Evolutionary conservation across 2,329 filamentous ascomycete genomes (phyloP).

Genomic region (Colletotrichum karsti): DNA sequence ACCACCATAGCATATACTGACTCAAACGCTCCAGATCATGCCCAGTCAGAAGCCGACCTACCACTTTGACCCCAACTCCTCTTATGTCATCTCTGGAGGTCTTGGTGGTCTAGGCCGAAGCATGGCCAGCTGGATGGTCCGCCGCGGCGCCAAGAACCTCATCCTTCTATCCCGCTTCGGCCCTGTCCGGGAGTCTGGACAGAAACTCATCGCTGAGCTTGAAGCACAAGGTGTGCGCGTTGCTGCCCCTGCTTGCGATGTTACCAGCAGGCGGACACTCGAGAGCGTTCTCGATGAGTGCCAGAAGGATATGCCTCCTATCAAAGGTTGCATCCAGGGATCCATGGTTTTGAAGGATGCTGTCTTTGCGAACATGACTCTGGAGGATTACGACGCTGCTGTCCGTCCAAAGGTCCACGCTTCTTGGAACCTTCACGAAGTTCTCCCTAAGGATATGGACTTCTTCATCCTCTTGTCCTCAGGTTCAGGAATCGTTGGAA

Average conservation of each 20-base stretch:
- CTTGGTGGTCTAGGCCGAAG: constrained; percentile 35
- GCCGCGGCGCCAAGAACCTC: constrained; percentile 36
- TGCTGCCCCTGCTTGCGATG: not conserved
- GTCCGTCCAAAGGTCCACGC: constrained; percentile 43
- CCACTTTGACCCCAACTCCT: not conserved
- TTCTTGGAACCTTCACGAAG: constrained; percentile 36
- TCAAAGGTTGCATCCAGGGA: constrained; percentile 27
- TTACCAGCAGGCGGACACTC: not conserved
- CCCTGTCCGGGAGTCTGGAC: constrained; percentile 6
- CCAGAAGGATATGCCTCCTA: not conserved
- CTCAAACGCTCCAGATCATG: not conserved
- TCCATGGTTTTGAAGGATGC: constrained; percentile 50
- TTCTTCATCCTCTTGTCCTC: constrained; percentile 46
- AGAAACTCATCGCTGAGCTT: constrained; percentile 22
- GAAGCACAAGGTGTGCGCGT: constrained; percentile 16
- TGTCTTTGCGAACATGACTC: constrained; percentile 43
- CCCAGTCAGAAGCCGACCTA: not conserved
- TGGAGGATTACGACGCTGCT: constrained; percentile 39
- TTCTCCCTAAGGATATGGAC: constrained; percentile 40
- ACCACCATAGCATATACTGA: not conserved
- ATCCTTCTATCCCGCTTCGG: constrained; percentile 39
- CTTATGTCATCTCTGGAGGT: constrained; percentile 22
- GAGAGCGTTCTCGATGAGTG: not conserved
- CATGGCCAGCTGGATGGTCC: constrained; percentile 32
- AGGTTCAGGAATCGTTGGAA: constrained; percentile 34